These are phyloP conservation scores for Carallia brachiata DNA, from an alignment of 345 rosid genomes.

Conservation along the genomic window DNA sequence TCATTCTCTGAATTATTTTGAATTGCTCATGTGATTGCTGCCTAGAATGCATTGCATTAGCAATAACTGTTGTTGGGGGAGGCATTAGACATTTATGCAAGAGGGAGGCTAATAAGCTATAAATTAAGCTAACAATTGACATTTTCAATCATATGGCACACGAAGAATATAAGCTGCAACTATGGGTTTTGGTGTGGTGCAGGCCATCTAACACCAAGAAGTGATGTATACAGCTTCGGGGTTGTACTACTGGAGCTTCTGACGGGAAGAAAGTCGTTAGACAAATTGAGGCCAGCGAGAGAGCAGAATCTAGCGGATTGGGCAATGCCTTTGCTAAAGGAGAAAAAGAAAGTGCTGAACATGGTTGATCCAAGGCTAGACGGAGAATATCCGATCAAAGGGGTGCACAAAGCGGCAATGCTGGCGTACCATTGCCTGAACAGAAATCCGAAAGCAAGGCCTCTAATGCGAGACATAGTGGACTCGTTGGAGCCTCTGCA, in stretches of 20 bases:
- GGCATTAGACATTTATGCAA: too few species aligned
- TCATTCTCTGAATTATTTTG: too few species aligned
- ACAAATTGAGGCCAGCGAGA: constrained; percentile 76
- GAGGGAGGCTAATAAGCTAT: too few species aligned
- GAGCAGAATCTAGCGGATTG: constrained; percentile 90
- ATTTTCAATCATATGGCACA: too few species aligned
- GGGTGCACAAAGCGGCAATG: constrained; percentile 89
- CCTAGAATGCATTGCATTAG: too few species aligned
- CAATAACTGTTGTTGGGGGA: not conserved
- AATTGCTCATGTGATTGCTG: too few species aligned
- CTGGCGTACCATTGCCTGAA: constrained; percentile 95
- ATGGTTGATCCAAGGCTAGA: constrained; percentile 72
- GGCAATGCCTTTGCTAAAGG: constrained; percentile 86
- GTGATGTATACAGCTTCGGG: constrained; percentile 89
- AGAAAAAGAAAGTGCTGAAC: constrained; percentile 77
- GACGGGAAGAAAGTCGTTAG: constrained; percentile 80
- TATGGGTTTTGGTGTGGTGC: constrained; percentile 10
- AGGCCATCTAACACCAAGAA: constrained; percentile 85
- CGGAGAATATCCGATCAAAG: constrained; percentile 72
- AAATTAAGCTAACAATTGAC: too few species aligned
- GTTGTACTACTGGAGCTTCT: constrained; percentile 79
- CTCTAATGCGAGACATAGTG: constrained; percentile 95
- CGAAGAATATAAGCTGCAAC: not conserved
- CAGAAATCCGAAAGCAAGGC: constrained; percentile 89
- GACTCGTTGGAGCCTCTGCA: constrained; percentile 94